phyloP scores from a whole-genome alignment of 345 rosid genomes.

The Lumnitzera racemosa region DNA sequence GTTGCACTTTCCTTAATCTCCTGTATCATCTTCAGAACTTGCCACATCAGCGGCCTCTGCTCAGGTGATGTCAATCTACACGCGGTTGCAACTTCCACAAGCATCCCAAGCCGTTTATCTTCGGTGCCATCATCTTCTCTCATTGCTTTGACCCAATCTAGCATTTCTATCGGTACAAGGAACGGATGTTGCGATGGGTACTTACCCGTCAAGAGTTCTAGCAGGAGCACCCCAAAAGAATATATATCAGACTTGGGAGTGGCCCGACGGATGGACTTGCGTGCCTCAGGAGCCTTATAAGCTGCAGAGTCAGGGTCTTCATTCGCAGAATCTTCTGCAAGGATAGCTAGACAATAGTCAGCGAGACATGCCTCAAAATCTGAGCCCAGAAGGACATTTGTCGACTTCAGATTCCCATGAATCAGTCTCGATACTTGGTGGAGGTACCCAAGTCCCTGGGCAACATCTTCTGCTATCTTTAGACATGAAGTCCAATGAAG shows the following conservation, averaged over 20 bases:
- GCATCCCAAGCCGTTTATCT: conserved; percentile 59
- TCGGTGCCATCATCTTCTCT: conserved; percentile 55
- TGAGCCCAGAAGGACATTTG: conserved; percentile 77
- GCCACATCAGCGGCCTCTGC: conserved; percentile 87
- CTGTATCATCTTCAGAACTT: conserved; percentile 79
- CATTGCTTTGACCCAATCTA: conserved; percentile 72
- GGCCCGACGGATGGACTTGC: conserved; percentile 48
- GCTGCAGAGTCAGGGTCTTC: conserved; percentile 67
- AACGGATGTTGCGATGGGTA: conserved; percentile 75
- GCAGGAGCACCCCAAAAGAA: conserved; percentile 68
- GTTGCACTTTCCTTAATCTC: conserved; percentile 65
- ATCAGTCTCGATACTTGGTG: conserved; percentile 76
- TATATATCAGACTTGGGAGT: conserved; percentile 77
- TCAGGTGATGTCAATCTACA: conserved; percentile 84
- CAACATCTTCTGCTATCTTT: conserved; percentile 96
- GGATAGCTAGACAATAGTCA: conserved; percentile 65
- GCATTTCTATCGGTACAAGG: conserved; percentile 67
- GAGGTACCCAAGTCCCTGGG: conserved; percentile 78
- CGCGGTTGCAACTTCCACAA: conserved; percentile 74
- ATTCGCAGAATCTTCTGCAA: conserved; percentile 44
- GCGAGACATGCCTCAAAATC: conserved; percentile 94
- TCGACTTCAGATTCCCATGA: conserved; percentile 84
- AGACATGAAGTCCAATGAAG: conserved; percentile 96
- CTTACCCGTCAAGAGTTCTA: conserved; percentile 83
- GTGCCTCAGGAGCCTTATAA: conserved; percentile 73